Percentiles rank a stretch among this genome's conserved stretches.
These are phyloP conservation scores for Mikania micrantha DNA, from an alignment of 129 eudicot species.

Conservation along the genomic window DNA sequence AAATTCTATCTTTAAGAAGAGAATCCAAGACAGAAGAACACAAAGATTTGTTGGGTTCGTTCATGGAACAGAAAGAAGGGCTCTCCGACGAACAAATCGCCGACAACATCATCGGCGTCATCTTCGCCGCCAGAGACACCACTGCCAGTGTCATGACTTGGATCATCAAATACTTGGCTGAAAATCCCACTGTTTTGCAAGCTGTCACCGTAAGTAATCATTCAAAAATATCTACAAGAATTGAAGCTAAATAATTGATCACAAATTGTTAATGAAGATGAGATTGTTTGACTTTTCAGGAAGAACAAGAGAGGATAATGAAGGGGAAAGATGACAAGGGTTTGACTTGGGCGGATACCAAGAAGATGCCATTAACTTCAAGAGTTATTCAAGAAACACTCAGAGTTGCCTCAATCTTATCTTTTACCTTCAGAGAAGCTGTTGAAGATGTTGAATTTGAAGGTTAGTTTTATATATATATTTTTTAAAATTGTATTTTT, in stretches of 20 bases:
- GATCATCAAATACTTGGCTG: constrained; percentile 86
- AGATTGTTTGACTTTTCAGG: constrained; percentile 44
- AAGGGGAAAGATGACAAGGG: constrained; percentile 51
- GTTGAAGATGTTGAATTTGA: constrained; percentile 91
- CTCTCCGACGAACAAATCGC: constrained; percentile 94
- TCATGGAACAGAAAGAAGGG: constrained; percentile 84
- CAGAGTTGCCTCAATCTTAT: constrained; percentile 93
- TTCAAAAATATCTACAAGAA: no score
- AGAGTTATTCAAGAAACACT: constrained; percentile 95
- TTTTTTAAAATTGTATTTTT: not conserved
- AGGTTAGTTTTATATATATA: not conserved
- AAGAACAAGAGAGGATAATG: constrained; percentile 84
- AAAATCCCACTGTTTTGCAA: constrained; percentile 74
- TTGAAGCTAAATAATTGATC: no score
- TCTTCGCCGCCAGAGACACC: constrained; percentile 93
- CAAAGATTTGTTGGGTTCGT: constrained; percentile 68
- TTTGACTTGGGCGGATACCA: constrained; percentile 78
- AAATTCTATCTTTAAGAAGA: constrained; percentile 55
- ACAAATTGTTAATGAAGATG: not conserved
- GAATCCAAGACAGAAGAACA: constrained; percentile 28
- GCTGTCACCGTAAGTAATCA: constrained; percentile 74
- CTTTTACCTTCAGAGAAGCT: constrained; percentile 98
- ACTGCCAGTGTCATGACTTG: constrained; percentile 93
- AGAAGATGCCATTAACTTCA: constrained; percentile 82
- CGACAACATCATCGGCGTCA: constrained; percentile 90